Evolutionary conservation across 768 basidiomycete species (phyloP).

Genomic region (Hypsizygus marmoreus): DNA sequence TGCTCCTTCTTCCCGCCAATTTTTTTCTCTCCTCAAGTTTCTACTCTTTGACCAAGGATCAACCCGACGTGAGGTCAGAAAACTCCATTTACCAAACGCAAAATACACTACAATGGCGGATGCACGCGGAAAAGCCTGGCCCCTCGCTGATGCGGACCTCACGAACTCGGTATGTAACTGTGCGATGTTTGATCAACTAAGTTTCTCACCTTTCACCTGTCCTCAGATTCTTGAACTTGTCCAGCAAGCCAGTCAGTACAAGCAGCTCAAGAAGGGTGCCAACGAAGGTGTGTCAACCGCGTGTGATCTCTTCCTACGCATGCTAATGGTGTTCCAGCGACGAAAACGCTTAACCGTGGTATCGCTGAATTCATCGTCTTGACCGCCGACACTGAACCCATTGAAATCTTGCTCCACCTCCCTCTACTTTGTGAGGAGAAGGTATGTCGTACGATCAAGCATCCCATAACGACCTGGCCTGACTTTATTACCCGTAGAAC

Average conservation of each 20-base stretch:
- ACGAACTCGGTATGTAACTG: slow-evolving; percentile 77
- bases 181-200: not conserved
- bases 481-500: slow-evolving; percentile 54
- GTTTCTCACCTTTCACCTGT: slow-evolving; percentile 2
- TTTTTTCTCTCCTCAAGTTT: slow-evolving; percentile 3
- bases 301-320: slow-evolving; percentile 4
- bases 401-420: slow-evolving; percentile 96
- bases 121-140: slow-evolving; percentile 81
- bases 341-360: slow-evolving; percentile 97
- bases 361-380: slow-evolving; percentile 97
- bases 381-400: slow-evolving; percentile 94
- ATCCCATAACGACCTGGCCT: not conserved
- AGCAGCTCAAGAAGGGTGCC: slow-evolving; percentile 98
- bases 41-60: slow-evolving; percentile 78
- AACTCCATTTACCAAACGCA: slow-evolving; percentile 9
- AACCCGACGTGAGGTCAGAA: slow-evolving; percentile 75
- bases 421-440: slow-evolving; percentile 99
- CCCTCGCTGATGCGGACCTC: slow-evolving; percentile 79
- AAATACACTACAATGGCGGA: slow-evolving; percentile 56
- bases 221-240: slow-evolving; percentile 90
- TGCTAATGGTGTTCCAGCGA: slow-evolving; percentile 54
- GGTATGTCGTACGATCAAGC: slow-evolving; percentile 45
- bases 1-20: too few relatives aligned
- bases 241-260: slow-evolving; percentile 95
- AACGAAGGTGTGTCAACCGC: slow-evolving; percentile 80